phyloP scores from a whole-genome alignment of 1,284 basidiomycete genomes.

The Xanthoconium separans region DNA sequence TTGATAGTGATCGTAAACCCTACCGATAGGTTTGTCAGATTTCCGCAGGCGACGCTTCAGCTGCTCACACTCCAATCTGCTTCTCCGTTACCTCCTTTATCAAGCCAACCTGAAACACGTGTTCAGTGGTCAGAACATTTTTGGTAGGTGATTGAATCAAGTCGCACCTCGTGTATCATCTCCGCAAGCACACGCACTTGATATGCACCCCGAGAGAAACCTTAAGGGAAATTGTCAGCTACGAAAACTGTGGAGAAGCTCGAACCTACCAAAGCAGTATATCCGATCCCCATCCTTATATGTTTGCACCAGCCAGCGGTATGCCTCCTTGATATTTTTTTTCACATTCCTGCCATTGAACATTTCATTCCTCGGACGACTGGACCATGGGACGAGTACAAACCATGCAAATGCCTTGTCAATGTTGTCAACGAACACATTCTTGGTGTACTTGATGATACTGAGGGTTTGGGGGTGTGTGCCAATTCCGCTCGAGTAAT shows the following conservation, averaged over 20 bases:
- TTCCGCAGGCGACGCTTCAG: background rate
- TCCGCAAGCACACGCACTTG: conserved; percentile 45
- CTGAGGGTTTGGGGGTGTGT: conserved; percentile 31
- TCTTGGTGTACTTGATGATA: conserved; percentile 37
- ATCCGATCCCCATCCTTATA: conserved; percentile 41
- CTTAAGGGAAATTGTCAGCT: conserved; percentile 17
- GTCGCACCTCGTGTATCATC: conserved; percentile 33
- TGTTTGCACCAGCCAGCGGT: conserved; percentile 39
- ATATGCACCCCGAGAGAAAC: conserved; percentile 48
- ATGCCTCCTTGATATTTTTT: conserved; percentile 34
- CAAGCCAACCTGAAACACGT: conserved; percentile 21
- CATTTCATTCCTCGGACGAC: background rate
- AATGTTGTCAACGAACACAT: conserved; percentile 15
- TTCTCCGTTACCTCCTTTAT: conserved; percentile 22
- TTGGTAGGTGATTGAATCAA: background rate
- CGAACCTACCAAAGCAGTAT: conserved; percentile 39
- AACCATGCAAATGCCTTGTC: conserved; percentile 29
- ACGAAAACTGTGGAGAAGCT: background rate
- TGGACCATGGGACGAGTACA: background rate
- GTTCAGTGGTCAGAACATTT: background rate
- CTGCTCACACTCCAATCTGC: conserved; percentile 22
- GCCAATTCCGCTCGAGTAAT: conserved; percentile 40
- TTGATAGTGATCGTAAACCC: conserved; percentile 40
- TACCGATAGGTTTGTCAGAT: conserved; percentile 11
- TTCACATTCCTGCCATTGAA: conserved; percentile 21